Base-by-base conservation (phyloP, 2,329 filamentous ascomycete genomes). In the Botrytis paeoniae region DNA sequence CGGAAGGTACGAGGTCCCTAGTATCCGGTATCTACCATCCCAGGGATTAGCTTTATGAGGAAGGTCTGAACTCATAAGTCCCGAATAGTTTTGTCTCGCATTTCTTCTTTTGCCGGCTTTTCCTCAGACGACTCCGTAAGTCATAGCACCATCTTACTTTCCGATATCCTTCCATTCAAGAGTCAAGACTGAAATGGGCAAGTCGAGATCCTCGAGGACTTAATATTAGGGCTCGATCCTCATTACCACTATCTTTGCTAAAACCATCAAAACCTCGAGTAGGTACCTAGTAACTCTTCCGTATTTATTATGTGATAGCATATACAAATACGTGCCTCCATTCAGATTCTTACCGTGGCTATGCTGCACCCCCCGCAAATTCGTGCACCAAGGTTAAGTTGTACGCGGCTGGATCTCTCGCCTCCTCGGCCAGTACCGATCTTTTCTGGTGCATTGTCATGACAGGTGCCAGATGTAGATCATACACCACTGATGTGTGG, bases 381-480 rank as follows among this genome's bases (percentile, higher is more conserved):
- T 35, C 9, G 20, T 54, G 64, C 29, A 68, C 45, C 64, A 14
- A 29, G 45, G 25, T 8, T 54, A 54, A 29, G 22, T 0, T 29
- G 37, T 54, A 37, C 64, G 64, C 64, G 45, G 64, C 45, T 54
- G 45, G 2, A 68, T 39, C 64, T 54, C 45, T 68, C 45, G 43
- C 43, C 29, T 65, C 63, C 63, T 65, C 64, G 35, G 32, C 10
- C 32, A n/a, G 32, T 51, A 35, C 63, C 63, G 32, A 66, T 51
- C 22, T 54, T 25, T 12, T 51, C 22, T n/a, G 12, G 45, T 39
- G 45, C 64, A 68, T 35, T 54, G 45, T 51, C 45, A 25, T 41
- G 35, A 41, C 29, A 48, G 43, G 43, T 65, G 63, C 41, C 48
- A 68, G 64, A 54, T 54, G 64, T 68, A 51, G 64, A 68, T 68